Evolutionary conservation across 2,329 filamentous ascomycete species (phyloP), one percentile per base, ranked within the genome.

Genomic region (Aspergillus proliferans): DNA sequence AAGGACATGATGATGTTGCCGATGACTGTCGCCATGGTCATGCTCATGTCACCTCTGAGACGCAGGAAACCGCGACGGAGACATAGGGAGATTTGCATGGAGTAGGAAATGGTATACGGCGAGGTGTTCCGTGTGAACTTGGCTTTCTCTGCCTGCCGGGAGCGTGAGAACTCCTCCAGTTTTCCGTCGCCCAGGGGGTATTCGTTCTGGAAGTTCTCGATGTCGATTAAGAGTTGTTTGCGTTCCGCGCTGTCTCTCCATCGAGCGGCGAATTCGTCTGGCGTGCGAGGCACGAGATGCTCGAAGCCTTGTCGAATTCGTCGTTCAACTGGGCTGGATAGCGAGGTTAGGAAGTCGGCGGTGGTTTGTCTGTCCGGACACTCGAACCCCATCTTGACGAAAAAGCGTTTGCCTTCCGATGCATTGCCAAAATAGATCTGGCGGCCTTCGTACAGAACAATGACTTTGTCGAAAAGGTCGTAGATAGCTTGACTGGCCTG

Each of bases 91-190:
- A 95, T 69, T 67, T 96, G 91, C 70, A 88, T 84, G 1, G 50
- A 43, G 58, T 85, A 90, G 0, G 88, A 92, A 21, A 95, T 73
- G 0, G 88, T 95, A 66, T 85, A 95, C 0, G 90, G 88, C 0
- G 88, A 93, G 62, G 80, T 80, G 43, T 76, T 68, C 3, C 87
- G 84, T 46, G 70, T 67, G 3, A 51, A 40, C 48, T 68, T 71
- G 5, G 71, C 61, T 51, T 74, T 71, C 46, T 73, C 65, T 10
- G 68, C 63, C 18, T 59, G 63, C 19, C 71, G 62, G 18, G 72
- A 73, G 18, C 58, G 56, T 43, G 55, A 58, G 54, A 72, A 73
- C 18, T 63, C 55, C n/a, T 67, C 48, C 9, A 67, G 47, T n/a
- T 67, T 63, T 41, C 61, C 58, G 22, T 66, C 65, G 14, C 62